Evolutionary conservation across 768 basidiomycete species (phyloP).

Genomic region (Tephrocybe sp.): DNA sequence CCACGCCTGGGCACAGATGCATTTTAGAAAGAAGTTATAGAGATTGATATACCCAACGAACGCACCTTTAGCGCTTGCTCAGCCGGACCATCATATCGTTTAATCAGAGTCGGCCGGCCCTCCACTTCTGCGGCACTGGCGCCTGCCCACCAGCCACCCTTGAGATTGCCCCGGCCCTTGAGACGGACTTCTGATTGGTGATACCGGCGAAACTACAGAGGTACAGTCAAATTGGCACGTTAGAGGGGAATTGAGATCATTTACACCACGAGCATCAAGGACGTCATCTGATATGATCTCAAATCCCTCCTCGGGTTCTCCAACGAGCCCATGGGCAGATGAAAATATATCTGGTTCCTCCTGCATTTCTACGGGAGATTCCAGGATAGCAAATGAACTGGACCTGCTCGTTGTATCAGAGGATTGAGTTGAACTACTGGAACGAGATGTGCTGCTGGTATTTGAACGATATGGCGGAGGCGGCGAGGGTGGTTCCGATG

Average conservation of each 20-base stretch:
- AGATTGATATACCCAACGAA: slow-evolving; percentile 8
- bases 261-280: slow-evolving; percentile 35
- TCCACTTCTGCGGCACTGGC: slow-evolving; percentile 38
- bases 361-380: slow-evolving; percentile 7
- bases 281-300: slow-evolving; percentile 18
- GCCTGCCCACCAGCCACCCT: slow-evolving; percentile 51
- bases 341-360: not conserved
- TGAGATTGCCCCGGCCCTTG: slow-evolving; percentile 33
- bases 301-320: slow-evolving; percentile 5
- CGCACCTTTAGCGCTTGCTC: slow-evolving; percentile 32
- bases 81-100: slow-evolving; percentile 42
- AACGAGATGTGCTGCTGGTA: not conserved
- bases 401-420: not conserved
- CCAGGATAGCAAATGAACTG: not conserved
- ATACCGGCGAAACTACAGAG: slow-evolving; percentile 44
- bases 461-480: slow-evolving; percentile 11
- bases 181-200: slow-evolving; percentile 48
- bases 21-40: not conserved
- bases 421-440: not conserved
- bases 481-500: not conserved
- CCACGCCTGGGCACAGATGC: slow-evolving; percentile 37
- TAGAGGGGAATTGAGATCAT: not conserved
- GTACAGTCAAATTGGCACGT: not conserved
- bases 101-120: slow-evolving; percentile 40
- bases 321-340: not conserved